Evolutionary conservation across 495 filamentous ascomycete genomes (phyloP).

Genomic region (Penicillium daleae): DNA sequence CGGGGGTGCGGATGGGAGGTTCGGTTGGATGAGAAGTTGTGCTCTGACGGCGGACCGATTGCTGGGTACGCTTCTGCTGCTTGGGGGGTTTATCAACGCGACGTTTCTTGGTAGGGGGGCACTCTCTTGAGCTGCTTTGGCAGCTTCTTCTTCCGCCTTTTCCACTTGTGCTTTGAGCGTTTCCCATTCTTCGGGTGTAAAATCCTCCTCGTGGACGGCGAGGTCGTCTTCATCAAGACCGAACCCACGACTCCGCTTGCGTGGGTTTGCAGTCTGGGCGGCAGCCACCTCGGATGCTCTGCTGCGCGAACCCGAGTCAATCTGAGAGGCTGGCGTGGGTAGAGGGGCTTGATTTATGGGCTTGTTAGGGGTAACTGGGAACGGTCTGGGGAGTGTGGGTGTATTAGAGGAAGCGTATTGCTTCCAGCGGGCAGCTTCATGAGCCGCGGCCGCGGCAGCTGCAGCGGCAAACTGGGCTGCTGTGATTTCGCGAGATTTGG

Average conservation of each 20-base stretch:
- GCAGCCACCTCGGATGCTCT: neutral
- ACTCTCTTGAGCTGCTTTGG: constrained; percentile 29
- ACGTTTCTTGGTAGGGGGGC: constrained; percentile 9
- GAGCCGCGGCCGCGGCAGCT: neutral
- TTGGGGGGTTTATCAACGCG: constrained; percentile 11
- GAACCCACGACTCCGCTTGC: constrained; percentile 5
- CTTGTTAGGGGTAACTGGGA: neutral
- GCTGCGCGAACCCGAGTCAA: neutral
- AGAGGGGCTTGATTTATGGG: too few species aligned
- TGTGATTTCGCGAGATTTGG: neutral
- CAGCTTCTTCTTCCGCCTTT: neutral
- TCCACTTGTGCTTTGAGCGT: neutral
- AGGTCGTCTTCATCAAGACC: constrained; percentile 5
- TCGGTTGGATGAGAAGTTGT: neutral
- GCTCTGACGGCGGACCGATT: neutral
- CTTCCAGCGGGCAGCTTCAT: neutral
- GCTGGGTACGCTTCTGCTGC: constrained; percentile 4
- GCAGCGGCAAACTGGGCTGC: neutral
- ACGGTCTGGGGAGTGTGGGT: neutral
- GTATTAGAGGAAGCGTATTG: neutral
- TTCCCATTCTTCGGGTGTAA: constrained; percentile 7
- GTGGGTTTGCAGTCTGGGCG: neutral
- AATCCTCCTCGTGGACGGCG: neutral
- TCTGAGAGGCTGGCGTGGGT: neutral
- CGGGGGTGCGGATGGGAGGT: constrained; percentile 9